Conservation (phyloP, 1,284 basidiomycete species). For the Wolfiporia cocos region DNA sequence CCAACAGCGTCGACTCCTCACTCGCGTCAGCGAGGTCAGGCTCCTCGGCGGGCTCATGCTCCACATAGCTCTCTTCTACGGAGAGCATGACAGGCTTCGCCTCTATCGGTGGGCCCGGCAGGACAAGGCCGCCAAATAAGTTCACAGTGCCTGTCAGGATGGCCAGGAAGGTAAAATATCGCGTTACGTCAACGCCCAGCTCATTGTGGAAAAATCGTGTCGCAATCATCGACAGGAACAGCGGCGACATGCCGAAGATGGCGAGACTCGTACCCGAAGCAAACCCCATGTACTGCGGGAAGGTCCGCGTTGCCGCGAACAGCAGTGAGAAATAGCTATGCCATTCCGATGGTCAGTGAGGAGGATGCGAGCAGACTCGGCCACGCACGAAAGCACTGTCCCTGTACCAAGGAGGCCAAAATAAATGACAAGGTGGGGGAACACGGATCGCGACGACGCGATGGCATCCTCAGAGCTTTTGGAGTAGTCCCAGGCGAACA, state of each 20-base stretch:
- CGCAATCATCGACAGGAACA: conserved; percentile 63
- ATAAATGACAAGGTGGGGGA: conserved; percentile 46
- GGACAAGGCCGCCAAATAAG: conserved; percentile 36
- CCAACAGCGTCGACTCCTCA: conserved; percentile 40
- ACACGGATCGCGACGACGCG: conserved; percentile 35
- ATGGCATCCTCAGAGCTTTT: conserved; percentile 33
- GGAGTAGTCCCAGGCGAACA: conserved; percentile 53
- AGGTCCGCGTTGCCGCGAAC: conserved; percentile 68
- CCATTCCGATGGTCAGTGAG: neutral
- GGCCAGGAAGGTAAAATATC: conserved; percentile 54
- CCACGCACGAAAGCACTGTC: conserved; percentile 62
- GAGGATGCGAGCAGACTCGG: neutral
- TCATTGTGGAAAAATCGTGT: conserved; percentile 49
- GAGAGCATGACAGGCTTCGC: conserved; percentile 4
- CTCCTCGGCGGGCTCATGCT: neutral
- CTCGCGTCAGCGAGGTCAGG: conserved; percentile 14
- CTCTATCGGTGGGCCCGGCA: conserved; percentile 19
- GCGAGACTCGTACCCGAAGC: conserved; percentile 65
- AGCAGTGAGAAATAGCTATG: conserved; percentile 67
- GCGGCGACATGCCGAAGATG: conserved; percentile 70
- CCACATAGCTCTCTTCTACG: conserved; percentile 8
- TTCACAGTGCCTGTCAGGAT: conserved; percentile 47
- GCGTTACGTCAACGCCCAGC: conserved; percentile 46
- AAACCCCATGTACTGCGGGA: conserved; percentile 56
- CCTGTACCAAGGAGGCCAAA: conserved; percentile 62